Evolutionary conservation across 2,329 filamentous ascomycete species (phyloP), one percentile per base, ranked within the genome.

Genomic region (Aureobasidium musti): DNA sequence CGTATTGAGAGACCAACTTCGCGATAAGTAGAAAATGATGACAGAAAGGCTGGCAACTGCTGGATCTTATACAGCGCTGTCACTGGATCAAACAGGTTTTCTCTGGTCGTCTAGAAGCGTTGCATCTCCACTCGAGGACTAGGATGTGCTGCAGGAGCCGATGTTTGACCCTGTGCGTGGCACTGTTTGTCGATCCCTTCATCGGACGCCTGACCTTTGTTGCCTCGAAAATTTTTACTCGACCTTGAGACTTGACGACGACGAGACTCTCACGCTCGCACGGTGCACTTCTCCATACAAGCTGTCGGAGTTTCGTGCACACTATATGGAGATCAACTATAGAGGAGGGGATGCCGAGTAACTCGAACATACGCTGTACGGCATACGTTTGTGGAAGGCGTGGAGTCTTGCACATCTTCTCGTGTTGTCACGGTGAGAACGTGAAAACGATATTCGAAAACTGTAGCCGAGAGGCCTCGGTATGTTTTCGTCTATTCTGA

Each of bases 401-500:
- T 43, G 45, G 43, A 26, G 19, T 17, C 2, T 8, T 50, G 59
- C 30, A 63, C 43, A 63, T 63, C 59, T 19, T 63, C 43, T 63
- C 57, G 28, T 28, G n/a, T 39, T 14, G 19, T 28, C 30, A 39
- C 33, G 17, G 30, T 11, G 30, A 19, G 28, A 59, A 35, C 10
- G 41, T 13, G n/a, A n/a, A n/a, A n/a, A n/a, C n/a, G n/a, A n/a
- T n/a, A n/a, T n/a, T n/a, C n/a, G n/a, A n/a, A n/a, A n/a, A n/a
- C n/a, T n/a, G n/a, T n/a, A n/a, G 43, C 37, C 47, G 30, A 21
- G 17, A 14, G 17, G 59, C 60, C 60, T 63, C 60, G 60, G 60
- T n/a, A 41, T 47, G 45, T 45, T 28, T 23, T n/a, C 5, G n/a
- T 28, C 23, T 4, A 3, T 30, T 43, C 8, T 41, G 8, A 21